Evolutionary conservation across 2,329 filamentous ascomycete genomes (phyloP), one percentile per base, ranked within the genome.

Genomic region (Phyllosticta paracitricarpa): DNA sequence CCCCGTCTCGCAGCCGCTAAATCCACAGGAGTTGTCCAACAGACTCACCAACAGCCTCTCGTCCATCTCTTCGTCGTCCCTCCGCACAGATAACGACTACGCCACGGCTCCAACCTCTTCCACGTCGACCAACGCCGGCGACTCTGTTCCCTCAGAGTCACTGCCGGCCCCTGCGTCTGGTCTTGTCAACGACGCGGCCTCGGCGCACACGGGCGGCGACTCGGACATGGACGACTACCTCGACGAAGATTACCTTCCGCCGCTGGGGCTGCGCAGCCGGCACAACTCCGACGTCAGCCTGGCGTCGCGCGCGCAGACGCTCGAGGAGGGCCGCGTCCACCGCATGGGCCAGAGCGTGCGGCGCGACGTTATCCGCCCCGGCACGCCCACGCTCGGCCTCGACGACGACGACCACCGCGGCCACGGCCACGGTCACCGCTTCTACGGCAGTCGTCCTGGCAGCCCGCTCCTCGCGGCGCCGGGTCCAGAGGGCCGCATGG

Each of bases 241-340:
- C 12, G 40, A 48, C 40, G 40, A 48, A 17, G 64, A 68, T n/a
- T 64, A 66, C 40, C 75, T 67, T 52, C 66, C 70, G 22, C 75
- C 72, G 35, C 56, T 59, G 58, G 72, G 78, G 57, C 72, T 82
- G 24, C 76, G 83, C 56, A 82, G 82, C 1, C 80, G 86, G 30
- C 81, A 83, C 64, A 82, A 82, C 66, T 87, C 84, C 1, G 85
- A 88, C 66, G 85, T 87, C n/a, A 86, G 83, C 2, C 79, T 89
- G 9, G 84, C 86, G 54, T 82, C 83, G 3, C 83, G 84, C 57
- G 84, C 83, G 24, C 81, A 87, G 63, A 81, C 82, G 0, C 80
- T 84, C 54, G 87, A 89, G 75, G 87, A 89, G 80, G 87, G 86
- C 33, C 83, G 83, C 33, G 81, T 89, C 66, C 86, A 88, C 68